Percentiles rank a stretch among this genome's conserved stretches.
Conservation (phyloP, 306 rosid species). For the Clitoria ternatea region DNA sequence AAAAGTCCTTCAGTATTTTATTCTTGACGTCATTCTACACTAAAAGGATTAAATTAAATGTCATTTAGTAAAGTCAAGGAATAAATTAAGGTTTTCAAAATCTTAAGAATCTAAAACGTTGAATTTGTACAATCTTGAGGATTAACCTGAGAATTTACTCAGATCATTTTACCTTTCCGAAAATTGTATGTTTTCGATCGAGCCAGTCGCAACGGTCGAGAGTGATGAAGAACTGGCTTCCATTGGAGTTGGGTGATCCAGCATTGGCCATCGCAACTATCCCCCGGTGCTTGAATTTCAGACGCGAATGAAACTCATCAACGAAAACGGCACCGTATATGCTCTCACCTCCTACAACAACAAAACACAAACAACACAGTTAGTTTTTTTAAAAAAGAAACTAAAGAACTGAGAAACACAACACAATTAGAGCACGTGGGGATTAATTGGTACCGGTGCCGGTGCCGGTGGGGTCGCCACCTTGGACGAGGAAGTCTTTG, state of each 20-base stretch:
- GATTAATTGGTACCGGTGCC: slow-evolving; percentile 81
- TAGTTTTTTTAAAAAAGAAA: no score
- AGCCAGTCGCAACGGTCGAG: slow-evolving; percentile 79
- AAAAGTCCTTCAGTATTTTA: no score
- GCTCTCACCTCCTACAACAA: slow-evolving; percentile 71
- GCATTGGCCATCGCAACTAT: slow-evolving; percentile 87
- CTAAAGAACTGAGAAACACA: no score
- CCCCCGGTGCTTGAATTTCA: slow-evolving; percentile 90
- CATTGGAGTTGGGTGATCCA: slow-evolving; percentile 71
- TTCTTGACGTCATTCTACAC: no score
- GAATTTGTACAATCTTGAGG: no score
- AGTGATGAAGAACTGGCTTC: slow-evolving; percentile 82
- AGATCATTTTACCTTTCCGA: slow-evolving; percentile 83
- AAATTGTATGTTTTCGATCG: slow-evolving; percentile 78
- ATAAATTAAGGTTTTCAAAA: no score
- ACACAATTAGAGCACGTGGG: not conserved
- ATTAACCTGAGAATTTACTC: no score
- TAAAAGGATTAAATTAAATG: no score
- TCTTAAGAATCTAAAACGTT: no score
- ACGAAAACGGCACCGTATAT: slow-evolving; percentile 70
- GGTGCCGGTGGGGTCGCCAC: slow-evolving; percentile 86
- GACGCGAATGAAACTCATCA: slow-evolving; percentile 88
- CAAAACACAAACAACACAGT: not conserved
- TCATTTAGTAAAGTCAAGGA: no score
- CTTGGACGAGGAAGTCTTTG: slow-evolving; percentile 78